Conservation (phyloP, 2,329 filamentous ascomycete genomes). For the Tothia fuscella region DNA sequence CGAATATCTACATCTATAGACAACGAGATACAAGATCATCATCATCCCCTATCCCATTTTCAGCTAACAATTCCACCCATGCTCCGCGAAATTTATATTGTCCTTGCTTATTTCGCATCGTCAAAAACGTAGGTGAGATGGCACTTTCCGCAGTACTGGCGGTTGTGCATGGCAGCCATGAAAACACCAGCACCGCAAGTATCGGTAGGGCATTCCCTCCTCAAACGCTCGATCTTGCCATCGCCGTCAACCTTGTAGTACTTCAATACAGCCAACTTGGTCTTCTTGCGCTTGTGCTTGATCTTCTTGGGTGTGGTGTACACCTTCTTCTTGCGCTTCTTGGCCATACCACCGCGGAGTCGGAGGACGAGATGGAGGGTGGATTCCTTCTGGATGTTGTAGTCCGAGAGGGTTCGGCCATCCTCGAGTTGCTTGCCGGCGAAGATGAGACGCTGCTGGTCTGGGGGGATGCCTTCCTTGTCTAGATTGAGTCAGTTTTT, state of each 20-base stretch:
- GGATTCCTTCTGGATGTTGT: conserved; percentile 81
- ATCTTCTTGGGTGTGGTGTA: conserved; percentile 99
- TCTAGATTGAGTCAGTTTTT: conserved; percentile 21
- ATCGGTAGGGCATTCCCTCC: conserved; percentile 90
- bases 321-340: conserved; percentile 99
- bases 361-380: conserved; percentile 53
- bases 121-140: conserved; percentile 62
- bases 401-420: conserved; percentile 79
- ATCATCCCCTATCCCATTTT: too few species aligned
- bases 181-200: conserved; percentile 99
- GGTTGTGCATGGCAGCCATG: conserved; percentile 99
- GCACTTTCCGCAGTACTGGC: conserved; percentile 83
- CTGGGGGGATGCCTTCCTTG: conserved; percentile 78
- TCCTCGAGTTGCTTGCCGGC: conserved; percentile 91
- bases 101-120: conserved; percentile 45
- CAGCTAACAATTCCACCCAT: too few species aligned
- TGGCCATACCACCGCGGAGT: conserved; percentile 64
- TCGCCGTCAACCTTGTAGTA: conserved; percentile 99
- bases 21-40: too few species aligned
- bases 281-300: conserved; percentile 99
- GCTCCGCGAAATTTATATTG: too few species aligned
- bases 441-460: conserved; percentile 89
- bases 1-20: too few species aligned
- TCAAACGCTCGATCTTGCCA: conserved; percentile 98
- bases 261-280: conserved; percentile 99